Base-by-base conservation (phyloP, 192 early-diverging fungal species). In the Entomortierella chlamydospora region DNA sequence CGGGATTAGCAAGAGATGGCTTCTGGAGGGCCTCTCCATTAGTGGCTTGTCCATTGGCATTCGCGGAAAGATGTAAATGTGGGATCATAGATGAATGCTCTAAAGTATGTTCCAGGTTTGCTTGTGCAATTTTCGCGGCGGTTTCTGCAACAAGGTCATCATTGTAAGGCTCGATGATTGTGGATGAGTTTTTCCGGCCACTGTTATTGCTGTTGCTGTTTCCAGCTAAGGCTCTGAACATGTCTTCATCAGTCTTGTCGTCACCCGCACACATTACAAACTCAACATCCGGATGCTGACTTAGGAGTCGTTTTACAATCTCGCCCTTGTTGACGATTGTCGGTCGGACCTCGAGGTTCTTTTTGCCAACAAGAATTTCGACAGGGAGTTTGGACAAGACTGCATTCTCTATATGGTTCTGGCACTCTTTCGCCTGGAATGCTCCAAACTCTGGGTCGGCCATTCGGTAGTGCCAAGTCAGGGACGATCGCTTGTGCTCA, bases 351-450 rank as follows among this genome's bases (percentile, higher is more conserved):
- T 99, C 97, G 6, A 99, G 85, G 49, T 96, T 97, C 86, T 98
- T 99, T 80, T 98, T 98, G 47, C 98, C 97, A 18, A 96, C 88
- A 57, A 99, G 73, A 39, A 98, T 92, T 72, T 98, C 98, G 12
- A 99, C 92, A 0, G 97, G 97, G n/a, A 94, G 84, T 85, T 96
- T 97, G n/a, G 95, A 93, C 31, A 97, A 79, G 4, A 99, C 89
- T 1, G 94, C 90, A 68, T 94, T 88, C 80, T 98, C 94, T 33
- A 99, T 70, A 78, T 98, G 96, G 80, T 96, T 97, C 84, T 95
- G 94, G 78, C 95, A 98, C 74, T 99, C 97, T 77, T 98, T 98
- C 30, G 96, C 93, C 85, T 99, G 98, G 88, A 98, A 99, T 33
- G 88, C 89, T 42, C 90, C 98, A 86, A 95, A 99, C 43, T 93